Evolutionary conservation across 148 eudicot species (phyloP).

Genomic region (Amaranthus hypochondriacus): DNA sequence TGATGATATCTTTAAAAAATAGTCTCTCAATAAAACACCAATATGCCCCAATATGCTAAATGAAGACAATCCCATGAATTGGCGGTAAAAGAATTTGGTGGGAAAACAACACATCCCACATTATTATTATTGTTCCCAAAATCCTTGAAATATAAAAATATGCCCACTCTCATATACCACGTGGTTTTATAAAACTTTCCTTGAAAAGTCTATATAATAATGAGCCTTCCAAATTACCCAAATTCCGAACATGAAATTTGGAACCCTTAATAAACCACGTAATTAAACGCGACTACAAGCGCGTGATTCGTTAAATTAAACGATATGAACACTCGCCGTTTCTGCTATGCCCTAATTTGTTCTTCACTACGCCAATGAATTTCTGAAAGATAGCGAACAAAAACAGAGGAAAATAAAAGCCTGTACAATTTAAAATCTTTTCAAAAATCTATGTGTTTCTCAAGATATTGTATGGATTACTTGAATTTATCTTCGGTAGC

Average conservation of each 20-base stretch:
- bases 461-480: neutral
- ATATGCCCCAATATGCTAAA: too few species aligned
- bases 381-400: conserved; percentile 3
- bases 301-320: conserved; percentile 7
- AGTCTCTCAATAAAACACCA: too few species aligned
- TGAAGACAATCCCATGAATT: conserved; percentile 15
- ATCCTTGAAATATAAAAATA: neutral
- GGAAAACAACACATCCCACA: conserved; percentile 21
- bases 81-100: conserved; percentile 59
- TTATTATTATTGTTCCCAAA: neutral
- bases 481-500: neutral
- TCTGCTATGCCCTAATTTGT: conserved; percentile 43
- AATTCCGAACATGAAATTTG: neutral
- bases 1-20: too few species aligned
- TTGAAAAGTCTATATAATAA: neutral
- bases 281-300: neutral
- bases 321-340: neutral
- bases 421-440: neutral
- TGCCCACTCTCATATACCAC: conserved; percentile 8
- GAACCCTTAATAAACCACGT: neutral
- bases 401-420: conserved; percentile 20
- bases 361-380: conserved; percentile 16
- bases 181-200: neutral
- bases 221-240: neutral
- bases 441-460: neutral